Conservation (phyloP, 1,139 yeast species). For the Blastobotrys buckinghamii region DNA sequence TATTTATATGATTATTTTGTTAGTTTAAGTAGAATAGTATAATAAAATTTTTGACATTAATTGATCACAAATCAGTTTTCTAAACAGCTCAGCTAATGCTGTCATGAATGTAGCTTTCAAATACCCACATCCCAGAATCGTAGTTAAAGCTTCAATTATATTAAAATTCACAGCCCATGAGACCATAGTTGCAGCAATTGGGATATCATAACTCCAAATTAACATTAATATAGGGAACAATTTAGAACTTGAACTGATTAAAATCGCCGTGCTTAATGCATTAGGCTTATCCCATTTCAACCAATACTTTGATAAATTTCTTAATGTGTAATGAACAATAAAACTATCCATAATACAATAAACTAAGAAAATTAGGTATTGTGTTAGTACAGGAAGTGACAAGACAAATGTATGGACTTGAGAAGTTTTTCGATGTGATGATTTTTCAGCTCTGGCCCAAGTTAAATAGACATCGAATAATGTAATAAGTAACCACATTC, state of each 20-base stretch:
- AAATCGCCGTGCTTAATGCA: constrained; percentile 56
- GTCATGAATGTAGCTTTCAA: constrained; percentile 32
- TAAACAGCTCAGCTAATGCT: constrained; percentile 21
- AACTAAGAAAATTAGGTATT: constrained; percentile 61
- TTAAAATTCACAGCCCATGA: constrained; percentile 57
- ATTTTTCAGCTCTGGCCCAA: constrained; percentile 85
- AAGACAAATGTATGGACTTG: constrained; percentile 35
- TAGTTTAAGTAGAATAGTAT: not conserved
- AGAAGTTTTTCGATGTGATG: constrained; percentile 5
- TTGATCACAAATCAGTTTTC: constrained; percentile 20
- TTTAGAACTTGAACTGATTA: constrained; percentile 72
- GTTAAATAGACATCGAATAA: constrained; percentile 86
- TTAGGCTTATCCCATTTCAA: constrained; percentile 40
- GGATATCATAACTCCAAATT: constrained; percentile 92
- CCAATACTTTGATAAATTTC: constrained; percentile 36
- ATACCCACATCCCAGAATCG: constrained; percentile 46
- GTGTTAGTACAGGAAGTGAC: constrained; percentile 44
- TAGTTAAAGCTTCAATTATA: constrained; percentile 58
- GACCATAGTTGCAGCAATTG: constrained; percentile 56
- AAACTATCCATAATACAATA: constrained; percentile 57
- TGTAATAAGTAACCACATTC: constrained; percentile 58
- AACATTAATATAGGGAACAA: constrained; percentile 90
- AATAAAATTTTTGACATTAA: constrained; percentile 7
- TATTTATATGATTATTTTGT: too few relatives aligned
- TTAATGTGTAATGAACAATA: constrained; percentile 47